Evolutionary conservation across 73 alveolate genomes (phyloP).

Genomic region (Paramecium sexaurelia): DNA sequence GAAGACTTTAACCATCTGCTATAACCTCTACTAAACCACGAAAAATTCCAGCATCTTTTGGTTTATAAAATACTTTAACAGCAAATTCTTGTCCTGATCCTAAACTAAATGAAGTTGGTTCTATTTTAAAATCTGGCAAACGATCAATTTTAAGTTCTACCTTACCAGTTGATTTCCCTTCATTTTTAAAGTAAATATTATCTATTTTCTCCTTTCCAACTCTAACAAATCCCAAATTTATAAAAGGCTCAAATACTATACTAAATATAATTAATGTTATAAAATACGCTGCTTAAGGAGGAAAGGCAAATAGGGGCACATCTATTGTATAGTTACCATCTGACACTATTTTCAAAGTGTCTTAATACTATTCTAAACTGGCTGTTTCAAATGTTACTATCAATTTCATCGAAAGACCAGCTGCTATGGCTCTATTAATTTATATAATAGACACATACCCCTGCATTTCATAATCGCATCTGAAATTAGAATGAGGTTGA

Average conservation of each 20-base stretch:
- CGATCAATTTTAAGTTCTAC: conserved; percentile 86
- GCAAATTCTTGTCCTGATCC: conserved; percentile 85
- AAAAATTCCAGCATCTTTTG: conserved; percentile 94
- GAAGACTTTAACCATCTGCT: conserved; percentile 92
- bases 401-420: conserved; percentile 95
- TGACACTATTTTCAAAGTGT: conserved; percentile 87
- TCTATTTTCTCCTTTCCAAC: conserved; percentile 90
- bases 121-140: conserved; percentile 86
- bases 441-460: not conserved
- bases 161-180: conserved; percentile 92
- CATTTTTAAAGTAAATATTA: conserved; percentile 91
- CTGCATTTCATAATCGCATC: conserved; percentile 83
- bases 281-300: conserved; percentile 88
- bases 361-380: conserved; percentile 92
- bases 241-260: conserved; percentile 96
- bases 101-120: conserved; percentile 86
- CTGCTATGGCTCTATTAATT: conserved; percentile 86
- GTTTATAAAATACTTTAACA: conserved; percentile 86
- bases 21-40: conserved; percentile 93
- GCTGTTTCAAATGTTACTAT: conserved; percentile 97
- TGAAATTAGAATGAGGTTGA: conserved; percentile 92
- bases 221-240: conserved; percentile 93
- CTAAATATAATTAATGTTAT: not conserved
- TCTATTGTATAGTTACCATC: conserved; percentile 88
- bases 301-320: conserved; percentile 91